These are phyloP conservation scores for Penicillium sp. DNA, from an alignment of 2,329 filamentous ascomycete genomes.

Conservation along the genomic window DNA sequence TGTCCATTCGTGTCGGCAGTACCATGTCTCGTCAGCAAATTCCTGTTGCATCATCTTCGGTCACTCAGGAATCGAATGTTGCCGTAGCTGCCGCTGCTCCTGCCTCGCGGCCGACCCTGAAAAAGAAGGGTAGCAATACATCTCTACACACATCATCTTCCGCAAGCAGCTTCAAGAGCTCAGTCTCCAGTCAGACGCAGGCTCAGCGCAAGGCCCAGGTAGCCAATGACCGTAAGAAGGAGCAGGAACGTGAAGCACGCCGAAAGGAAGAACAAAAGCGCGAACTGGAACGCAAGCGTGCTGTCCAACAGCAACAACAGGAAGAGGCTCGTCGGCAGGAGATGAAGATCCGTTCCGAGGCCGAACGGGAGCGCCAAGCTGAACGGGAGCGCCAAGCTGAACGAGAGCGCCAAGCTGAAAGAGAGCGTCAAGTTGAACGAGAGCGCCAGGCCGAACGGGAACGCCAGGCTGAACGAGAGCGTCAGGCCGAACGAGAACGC, in stretches of 20 bases:
- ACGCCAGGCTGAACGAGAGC: not conserved
- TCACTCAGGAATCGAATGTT: conserved; percentile 54
- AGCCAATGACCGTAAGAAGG: conserved; percentile 74
- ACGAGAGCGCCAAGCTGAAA: conserved; percentile 12
- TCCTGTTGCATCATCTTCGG: conserved; percentile 48
- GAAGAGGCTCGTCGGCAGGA: conserved; percentile 61
- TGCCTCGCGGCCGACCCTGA: conserved; percentile 48
- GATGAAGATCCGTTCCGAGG: conserved; percentile 58
- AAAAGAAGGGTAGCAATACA: conserved; percentile 64
- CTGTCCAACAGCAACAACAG: conserved; percentile 50
- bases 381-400: conserved; percentile 46
- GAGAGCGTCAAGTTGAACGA: not conserved
- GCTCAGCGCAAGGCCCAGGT: conserved; percentile 68
- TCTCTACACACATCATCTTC: conserved; percentile 57
- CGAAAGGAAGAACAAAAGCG: conserved; percentile 77
- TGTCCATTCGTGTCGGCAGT: conserved; percentile 50
- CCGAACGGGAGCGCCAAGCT: conserved; percentile 45
- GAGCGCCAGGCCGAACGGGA: not conserved
- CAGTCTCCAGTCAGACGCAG: conserved; percentile 57
- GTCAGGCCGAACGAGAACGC: conserved; percentile 42
- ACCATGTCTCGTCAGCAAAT: conserved; percentile 45
- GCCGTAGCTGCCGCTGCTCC: conserved; percentile 44
- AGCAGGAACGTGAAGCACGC: conserved; percentile 67
- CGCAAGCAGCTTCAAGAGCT: conserved; percentile 60
- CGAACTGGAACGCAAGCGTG: conserved; percentile 73